Evolutionary conservation across 495 filamentous ascomycete genomes (phyloP).

Genomic region (Podospora appendiculata): DNA sequence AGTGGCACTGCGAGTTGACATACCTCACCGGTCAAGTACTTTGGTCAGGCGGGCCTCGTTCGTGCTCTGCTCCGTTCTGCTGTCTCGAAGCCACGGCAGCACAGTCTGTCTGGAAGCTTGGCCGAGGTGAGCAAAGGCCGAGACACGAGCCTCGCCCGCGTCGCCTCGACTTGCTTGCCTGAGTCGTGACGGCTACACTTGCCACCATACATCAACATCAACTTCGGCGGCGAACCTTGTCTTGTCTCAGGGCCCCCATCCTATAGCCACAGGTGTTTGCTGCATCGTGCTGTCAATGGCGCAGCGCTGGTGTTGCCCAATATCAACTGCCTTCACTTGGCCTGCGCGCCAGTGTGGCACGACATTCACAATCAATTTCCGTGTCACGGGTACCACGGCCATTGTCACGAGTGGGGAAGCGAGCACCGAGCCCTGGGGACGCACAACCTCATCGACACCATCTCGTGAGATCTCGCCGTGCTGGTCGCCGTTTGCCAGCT

Average conservation of each 20-base stretch:
- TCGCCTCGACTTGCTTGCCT: background rate
- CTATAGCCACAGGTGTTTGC: background rate
- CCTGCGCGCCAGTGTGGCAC: conserved; percentile 4
- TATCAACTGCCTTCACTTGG: background rate
- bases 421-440: conserved; percentile 1
- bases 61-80: background rate
- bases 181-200: background rate
- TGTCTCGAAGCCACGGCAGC: conserved; percentile 4
- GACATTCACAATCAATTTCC: conserved; percentile 1
- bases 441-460: background rate
- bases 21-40: background rate
- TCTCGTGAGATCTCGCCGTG: conserved; percentile 1
- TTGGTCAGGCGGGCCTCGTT: conserved; percentile 3
- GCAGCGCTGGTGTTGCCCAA: background rate
- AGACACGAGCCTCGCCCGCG: background rate
- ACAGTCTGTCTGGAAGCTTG: background rate
- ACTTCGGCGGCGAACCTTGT: no score
- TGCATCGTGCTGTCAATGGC: background rate
- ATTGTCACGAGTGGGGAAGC: conserved; percentile 4
- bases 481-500: no score
- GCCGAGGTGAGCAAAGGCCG: background rate
- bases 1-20: background rate
- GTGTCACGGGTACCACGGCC: background rate
- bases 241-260: background rate
- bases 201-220: background rate